Conservation (phyloP, 2,329 filamentous ascomycete genomes). For the Paraphoma chrysanthemicola region DNA sequence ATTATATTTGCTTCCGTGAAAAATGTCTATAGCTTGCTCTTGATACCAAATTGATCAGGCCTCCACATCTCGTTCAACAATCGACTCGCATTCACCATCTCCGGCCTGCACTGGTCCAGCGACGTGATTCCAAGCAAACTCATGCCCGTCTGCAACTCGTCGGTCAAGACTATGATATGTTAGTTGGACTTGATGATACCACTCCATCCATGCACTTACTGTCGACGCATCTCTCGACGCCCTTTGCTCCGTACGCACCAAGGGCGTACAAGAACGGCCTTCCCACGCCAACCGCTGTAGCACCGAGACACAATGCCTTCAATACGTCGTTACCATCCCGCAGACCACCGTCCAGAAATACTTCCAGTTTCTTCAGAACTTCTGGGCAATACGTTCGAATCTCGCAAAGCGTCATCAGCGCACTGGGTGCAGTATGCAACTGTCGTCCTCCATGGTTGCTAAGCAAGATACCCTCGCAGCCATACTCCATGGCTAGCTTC, state of each 20-base stretch:
- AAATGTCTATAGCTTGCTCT: conserved; percentile 23
- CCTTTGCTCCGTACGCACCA: conserved; percentile 46
- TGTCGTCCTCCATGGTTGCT: conserved; percentile 63
- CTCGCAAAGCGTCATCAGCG: conserved; percentile 47
- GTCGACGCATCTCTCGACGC: conserved; percentile 46
- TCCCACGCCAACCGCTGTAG: conserved; percentile 48
- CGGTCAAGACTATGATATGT: conserved; percentile 49
- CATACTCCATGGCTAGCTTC: conserved; percentile 52
- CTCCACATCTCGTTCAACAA: conserved; percentile 46
- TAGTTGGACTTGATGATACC: conserved; percentile 1
- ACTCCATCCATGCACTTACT: conserved; percentile 29
- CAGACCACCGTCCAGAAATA: conserved; percentile 49
- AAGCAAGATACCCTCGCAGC: conserved; percentile 56
- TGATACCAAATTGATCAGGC: conserved; percentile 29
- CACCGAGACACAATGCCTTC: conserved; percentile 49
- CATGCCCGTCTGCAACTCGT: conserved; percentile 72
- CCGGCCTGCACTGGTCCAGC: conserved; percentile 66
- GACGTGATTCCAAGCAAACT: conserved; percentile 69
- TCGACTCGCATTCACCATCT: conserved; percentile 61
- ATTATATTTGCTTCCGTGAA: too few species aligned
- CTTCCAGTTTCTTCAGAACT: conserved; percentile 44
- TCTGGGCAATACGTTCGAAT: conserved; percentile 47
- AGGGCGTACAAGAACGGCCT: conserved; percentile 49
- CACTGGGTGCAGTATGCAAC: conserved; percentile 52
- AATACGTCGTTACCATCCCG: conserved; percentile 48